Conservation (phyloP, 306 rosid genomes). For the Pterocarpus macrocarpus region DNA sequence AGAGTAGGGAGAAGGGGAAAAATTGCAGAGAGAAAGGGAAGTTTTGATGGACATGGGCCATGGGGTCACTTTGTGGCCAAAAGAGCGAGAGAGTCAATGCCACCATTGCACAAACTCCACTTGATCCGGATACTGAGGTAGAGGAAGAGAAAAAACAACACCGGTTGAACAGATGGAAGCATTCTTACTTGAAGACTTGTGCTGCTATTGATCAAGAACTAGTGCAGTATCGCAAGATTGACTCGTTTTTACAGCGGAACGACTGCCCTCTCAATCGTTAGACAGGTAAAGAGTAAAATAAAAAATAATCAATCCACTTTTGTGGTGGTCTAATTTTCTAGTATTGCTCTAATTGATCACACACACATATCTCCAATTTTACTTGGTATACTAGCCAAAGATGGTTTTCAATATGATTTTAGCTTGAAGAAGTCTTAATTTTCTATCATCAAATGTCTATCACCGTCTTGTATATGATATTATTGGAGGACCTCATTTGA, state of each 20-base stretch:
- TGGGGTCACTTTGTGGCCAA: constrained; percentile 98
- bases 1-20: no score
- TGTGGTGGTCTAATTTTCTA: background rate
- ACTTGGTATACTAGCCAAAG: background rate
- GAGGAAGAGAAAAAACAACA: constrained; percentile 59
- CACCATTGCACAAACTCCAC: constrained; percentile 62
- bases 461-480: background rate
- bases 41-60: constrained; percentile 90
- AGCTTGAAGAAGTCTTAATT: constrained; percentile 26
- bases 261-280: constrained; percentile 84
- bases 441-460: constrained; percentile 4
- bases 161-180: constrained; percentile 77
- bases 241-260: constrained; percentile 90
- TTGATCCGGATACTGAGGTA: constrained; percentile 51
- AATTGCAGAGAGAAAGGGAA: no score
- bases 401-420: constrained; percentile 29
- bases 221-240: constrained; percentile 69
- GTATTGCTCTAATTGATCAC: background rate
- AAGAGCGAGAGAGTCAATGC: constrained; percentile 80
- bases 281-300: constrained; percentile 67
- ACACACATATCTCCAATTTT: background rate
- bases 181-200: constrained; percentile 83
- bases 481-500: constrained; percentile 16
- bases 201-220: constrained; percentile 85
- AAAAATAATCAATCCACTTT: background rate